phyloP scores from a whole-genome alignment of 257 asterid genomes.

The Forsythia suspensa region DNA sequence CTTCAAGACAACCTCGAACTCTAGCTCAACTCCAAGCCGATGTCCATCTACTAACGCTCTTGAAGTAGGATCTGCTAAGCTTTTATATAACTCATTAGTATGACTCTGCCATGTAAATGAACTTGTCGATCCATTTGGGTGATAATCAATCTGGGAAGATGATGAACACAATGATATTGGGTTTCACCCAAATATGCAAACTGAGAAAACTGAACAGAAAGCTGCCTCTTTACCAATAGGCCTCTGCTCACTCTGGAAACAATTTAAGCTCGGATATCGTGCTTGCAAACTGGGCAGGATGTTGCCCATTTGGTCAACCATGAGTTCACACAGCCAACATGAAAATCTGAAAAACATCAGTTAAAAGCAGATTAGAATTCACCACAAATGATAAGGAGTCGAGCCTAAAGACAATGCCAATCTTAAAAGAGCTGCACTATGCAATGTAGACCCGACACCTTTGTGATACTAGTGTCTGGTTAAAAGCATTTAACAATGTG shows the following conservation, averaged over 20 bases:
- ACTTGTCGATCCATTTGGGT: not conserved
- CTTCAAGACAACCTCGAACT: not conserved
- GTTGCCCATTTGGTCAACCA: conserved; percentile 37
- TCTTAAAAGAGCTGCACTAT: not conserved
- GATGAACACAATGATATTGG: not conserved
- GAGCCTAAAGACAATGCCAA: not conserved
- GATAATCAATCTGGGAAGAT: not conserved
- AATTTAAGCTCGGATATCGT: conserved; percentile 18
- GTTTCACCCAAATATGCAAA: not conserved
- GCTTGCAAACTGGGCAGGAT: conserved; percentile 36
- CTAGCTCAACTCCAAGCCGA: not conserved
- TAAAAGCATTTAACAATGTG: not conserved
- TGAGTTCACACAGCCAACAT: conserved; percentile 28
- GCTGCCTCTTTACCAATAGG: not conserved
- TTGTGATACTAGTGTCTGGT: not conserved
- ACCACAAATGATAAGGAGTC: not conserved
- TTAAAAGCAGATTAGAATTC: not conserved
- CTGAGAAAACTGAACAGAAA: not conserved
- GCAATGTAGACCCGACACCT: not conserved
- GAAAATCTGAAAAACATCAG: conserved; percentile 21
- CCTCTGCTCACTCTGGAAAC: conserved; percentile 15
- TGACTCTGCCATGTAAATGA: not conserved
- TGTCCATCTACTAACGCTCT: not conserved
- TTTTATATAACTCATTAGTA: too few relatives aligned
- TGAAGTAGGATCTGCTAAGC: too few relatives aligned